A percentile compares a stretch with the other conserved stretches of the same genome.
These are phyloP conservation scores for Saccharata proteae DNA, from an alignment of 2,329 filamentous ascomycete genomes.

Conservation along the genomic window DNA sequence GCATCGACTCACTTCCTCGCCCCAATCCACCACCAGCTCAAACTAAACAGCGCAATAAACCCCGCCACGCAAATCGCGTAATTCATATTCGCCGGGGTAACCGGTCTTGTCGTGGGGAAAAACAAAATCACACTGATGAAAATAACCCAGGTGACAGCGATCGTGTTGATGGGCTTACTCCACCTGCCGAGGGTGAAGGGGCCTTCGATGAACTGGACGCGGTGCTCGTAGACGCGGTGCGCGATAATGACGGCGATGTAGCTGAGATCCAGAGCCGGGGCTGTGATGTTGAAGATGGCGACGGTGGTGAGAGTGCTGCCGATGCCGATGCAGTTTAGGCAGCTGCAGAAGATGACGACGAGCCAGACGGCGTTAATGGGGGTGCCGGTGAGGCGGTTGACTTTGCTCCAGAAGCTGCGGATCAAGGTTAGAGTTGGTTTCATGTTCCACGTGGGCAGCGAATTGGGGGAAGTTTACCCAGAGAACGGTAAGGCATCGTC, in stretches of 20 bases:
- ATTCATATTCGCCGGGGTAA: slow-evolving; percentile 35
- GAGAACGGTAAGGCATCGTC: slow-evolving; percentile 51
- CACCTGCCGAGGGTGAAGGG: slow-evolving; percentile 46
- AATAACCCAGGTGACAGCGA: slow-evolving; percentile 48
- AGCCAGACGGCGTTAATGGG: slow-evolving; percentile 54
- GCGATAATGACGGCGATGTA: slow-evolving; percentile 51
- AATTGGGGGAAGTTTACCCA: slow-evolving; percentile 23
- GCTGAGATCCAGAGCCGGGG: slow-evolving; percentile 37
- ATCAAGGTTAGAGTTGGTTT: background rate
- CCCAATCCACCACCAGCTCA: slow-evolving; percentile 32
- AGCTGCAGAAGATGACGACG: slow-evolving; percentile 45
- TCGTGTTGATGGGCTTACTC: slow-evolving; percentile 42
- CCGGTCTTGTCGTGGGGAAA: slow-evolving; percentile 33
- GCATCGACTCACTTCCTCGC: slow-evolving; percentile 22
- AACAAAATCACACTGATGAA: slow-evolving; percentile 52
- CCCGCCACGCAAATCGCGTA: slow-evolving; percentile 34
- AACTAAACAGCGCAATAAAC: slow-evolving; percentile 37
- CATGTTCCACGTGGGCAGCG: no score
- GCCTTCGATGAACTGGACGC: slow-evolving; percentile 43
- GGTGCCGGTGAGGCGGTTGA: slow-evolving; percentile 43
- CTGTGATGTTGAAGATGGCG: slow-evolving; percentile 36
- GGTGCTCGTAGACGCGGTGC: slow-evolving; percentile 40
- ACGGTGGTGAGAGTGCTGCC: slow-evolving; percentile 39
- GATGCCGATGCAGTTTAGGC: slow-evolving; percentile 40
- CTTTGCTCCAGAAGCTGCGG: slow-evolving; percentile 37